A percentile compares a stretch with the other conserved stretches of the same genome.
Evolutionary conservation across 768 basidiomycete genomes (phyloP).

Genomic region (Tricholoma saponaceum): DNA sequence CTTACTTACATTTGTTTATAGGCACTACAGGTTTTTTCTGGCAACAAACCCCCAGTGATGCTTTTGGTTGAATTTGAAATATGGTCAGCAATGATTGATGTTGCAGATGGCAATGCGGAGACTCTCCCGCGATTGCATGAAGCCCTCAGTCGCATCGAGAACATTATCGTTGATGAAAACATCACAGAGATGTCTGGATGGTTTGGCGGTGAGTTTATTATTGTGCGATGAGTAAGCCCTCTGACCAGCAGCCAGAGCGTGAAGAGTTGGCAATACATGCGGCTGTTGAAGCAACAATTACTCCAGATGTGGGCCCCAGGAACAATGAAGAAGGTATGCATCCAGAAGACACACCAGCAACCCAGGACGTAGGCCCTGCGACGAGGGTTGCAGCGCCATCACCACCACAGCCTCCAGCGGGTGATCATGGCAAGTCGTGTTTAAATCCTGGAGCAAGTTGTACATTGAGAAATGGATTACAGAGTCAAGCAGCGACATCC

Average conservation of each 20-base stretch:
- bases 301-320: neutral
- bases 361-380: neutral
- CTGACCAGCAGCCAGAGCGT: neutral
- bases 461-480: neutral
- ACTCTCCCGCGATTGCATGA: neutral
- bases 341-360: neutral
- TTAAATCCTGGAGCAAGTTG: neutral
- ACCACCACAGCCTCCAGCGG: neutral
- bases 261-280: neutral
- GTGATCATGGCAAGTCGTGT: neutral
- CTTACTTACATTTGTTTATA: neutral
- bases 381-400: neutral
- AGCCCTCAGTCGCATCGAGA: neutral
- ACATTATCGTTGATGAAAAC: neutral
- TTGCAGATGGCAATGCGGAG: neutral
- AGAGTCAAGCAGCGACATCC: neutral
- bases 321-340: neutral
- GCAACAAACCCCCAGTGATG: neutral
- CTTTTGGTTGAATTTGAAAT: neutral
- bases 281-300: neutral
- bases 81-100: neutral
- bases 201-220: neutral
- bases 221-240: neutral
- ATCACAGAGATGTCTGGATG: neutral
- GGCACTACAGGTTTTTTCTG: neutral